These are phyloP conservation scores for Lichenothelia convexa DNA, from an alignment of 495 filamentous ascomycete genomes.

Conservation along the genomic window DNA sequence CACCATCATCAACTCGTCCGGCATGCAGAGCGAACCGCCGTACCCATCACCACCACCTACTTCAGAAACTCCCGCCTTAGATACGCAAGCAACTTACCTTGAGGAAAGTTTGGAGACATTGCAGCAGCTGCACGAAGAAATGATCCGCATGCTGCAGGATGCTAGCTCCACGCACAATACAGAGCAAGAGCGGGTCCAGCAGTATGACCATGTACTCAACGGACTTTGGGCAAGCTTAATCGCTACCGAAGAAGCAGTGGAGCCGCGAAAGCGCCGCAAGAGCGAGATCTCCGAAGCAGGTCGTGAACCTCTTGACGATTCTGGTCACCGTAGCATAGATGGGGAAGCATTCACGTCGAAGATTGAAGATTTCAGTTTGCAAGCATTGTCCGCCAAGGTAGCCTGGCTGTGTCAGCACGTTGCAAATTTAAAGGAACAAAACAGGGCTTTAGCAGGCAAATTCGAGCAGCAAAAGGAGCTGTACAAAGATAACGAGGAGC, in stretches of 20 bases:
- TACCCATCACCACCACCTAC: constrained; percentile 2
- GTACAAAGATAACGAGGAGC: too few species aligned
- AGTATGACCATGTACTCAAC: constrained; percentile 27
- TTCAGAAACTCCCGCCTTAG: not conserved
- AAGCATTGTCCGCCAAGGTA: constrained; percentile 54
- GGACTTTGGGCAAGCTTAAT: constrained; percentile 59
- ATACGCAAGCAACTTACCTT: constrained; percentile 1
- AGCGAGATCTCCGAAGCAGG: constrained; percentile 21
- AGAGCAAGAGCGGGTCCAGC: constrained; percentile 1
- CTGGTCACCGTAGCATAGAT: not conserved
- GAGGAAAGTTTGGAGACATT: constrained; percentile 8
- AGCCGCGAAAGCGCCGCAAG: constrained; percentile 32
- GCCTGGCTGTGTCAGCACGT: constrained; percentile 51
- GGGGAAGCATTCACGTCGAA: not conserved
- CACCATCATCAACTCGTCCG: constrained; percentile 15
- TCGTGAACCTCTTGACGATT: not conserved
- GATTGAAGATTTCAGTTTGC: constrained; percentile 35
- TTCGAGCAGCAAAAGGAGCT: constrained; percentile 53
- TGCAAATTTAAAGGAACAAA: constrained; percentile 57
- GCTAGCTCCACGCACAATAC: constrained; percentile 2
- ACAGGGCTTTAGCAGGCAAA: constrained; percentile 77
- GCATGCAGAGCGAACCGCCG: not conserved
- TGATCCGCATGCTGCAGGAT: constrained; percentile 3
- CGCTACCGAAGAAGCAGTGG: constrained; percentile 39
- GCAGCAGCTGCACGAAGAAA: constrained; percentile 6